phyloP scores from a whole-genome alignment of 1,284 basidiomycete genomes.

The Ganoderma sp. region DNA sequence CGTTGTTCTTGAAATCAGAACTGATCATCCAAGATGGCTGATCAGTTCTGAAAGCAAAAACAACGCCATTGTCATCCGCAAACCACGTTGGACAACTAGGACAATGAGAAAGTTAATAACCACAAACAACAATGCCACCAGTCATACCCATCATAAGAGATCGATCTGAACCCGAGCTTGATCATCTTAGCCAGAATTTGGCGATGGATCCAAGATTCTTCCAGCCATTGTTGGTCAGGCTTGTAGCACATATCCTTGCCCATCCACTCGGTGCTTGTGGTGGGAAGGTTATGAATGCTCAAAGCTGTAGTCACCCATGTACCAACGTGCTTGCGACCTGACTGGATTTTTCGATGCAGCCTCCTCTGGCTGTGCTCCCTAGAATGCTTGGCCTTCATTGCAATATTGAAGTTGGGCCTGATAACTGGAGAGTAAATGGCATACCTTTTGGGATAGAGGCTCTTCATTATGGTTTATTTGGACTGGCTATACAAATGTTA shows the following conservation, averaged over 20 bases:
- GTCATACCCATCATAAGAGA: background rate
- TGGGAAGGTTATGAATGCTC: background rate
- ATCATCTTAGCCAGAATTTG: background rate
- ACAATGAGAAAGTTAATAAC: no score
- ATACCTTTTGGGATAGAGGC: no score
- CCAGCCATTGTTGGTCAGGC: background rate
- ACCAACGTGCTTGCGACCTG: background rate
- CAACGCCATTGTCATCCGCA: background rate
- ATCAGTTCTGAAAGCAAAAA: no score
- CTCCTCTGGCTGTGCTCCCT: no score
- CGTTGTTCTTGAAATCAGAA: no score
- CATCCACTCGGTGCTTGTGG: background rate
- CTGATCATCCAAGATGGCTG: no score
- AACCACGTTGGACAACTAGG: background rate
- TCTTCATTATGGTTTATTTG: no score
- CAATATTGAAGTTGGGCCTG: no score
- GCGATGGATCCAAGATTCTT: background rate
- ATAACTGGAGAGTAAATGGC: no score
- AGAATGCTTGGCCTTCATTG: no score
- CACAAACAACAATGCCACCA: no score
- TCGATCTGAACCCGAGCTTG: background rate
- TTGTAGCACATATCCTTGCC: background rate
- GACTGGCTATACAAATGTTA: no score
- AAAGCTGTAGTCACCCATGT: background rate
- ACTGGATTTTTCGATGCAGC: background rate